A percentile compares a stretch with the other conserved stretches of the same genome.
Evolutionary conservation across 176 grass and related monocot genomes (phyloP).

Genomic region (Oryza nivara): DNA sequence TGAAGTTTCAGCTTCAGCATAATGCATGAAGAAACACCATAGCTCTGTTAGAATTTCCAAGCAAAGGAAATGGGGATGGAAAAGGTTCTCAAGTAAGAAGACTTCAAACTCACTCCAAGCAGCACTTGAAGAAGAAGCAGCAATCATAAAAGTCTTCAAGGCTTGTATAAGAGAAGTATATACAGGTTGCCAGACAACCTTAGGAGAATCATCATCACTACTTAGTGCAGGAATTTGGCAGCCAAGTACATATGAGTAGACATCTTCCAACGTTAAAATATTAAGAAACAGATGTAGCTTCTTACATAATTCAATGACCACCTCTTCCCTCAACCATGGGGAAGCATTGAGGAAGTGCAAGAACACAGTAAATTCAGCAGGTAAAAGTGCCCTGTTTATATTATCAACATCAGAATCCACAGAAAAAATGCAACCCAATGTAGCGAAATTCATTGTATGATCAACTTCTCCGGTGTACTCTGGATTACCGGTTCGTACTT

Average conservation of each 20-base stretch:
- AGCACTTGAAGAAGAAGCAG: constrained; percentile 61
- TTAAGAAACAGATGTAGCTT: constrained; percentile 62
- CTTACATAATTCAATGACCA: constrained; percentile 72
- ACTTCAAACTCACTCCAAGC: constrained; percentile 71
- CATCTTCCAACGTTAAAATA: constrained; percentile 60
- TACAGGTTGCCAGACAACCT: constrained; percentile 72
- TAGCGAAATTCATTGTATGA: constrained; percentile 42
- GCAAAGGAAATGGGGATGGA: constrained; percentile 81
- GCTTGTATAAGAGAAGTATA: constrained; percentile 72
- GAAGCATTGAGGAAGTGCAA: constrained; percentile 74
- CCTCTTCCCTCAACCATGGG: constrained; percentile 60
- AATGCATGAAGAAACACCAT: constrained; percentile 74
- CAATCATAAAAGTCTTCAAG: constrained; percentile 80
- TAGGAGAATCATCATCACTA: constrained; percentile 46
- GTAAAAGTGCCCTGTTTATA: constrained; percentile 56
- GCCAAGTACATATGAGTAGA: constrained; percentile 79
- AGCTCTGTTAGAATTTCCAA: constrained; percentile 82
- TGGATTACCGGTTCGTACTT: constrained; percentile 40
- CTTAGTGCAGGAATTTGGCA: constrained; percentile 62
- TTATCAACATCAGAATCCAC: constrained; percentile 48
- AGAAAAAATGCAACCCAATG: constrained; percentile 58
- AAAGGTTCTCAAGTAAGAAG: constrained; percentile 78
- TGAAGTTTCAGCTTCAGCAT: constrained; percentile 57
- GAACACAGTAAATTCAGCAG: constrained; percentile 69
- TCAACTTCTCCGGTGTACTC: constrained; percentile 34